Conservation (phyloP, 2,329 filamentous ascomycete genomes). For the Cadophora sp. region DNA sequence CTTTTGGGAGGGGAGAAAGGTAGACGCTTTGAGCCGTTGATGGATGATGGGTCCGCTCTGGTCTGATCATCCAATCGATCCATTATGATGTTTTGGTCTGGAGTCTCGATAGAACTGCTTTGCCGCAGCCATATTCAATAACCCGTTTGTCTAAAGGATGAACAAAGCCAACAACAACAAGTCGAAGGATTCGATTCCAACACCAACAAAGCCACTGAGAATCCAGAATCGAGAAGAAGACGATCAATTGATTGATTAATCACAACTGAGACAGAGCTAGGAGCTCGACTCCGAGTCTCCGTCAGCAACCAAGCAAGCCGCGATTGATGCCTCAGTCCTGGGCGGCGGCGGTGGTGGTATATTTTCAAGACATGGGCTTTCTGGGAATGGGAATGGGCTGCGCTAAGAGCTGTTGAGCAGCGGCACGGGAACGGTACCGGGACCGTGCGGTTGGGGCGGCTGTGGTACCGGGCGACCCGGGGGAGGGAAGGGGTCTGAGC, state of each 20-base stretch:
- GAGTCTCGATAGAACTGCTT: neutral
- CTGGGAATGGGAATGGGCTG: neutral
- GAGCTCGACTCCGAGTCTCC: no score
- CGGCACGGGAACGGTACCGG: conserved; percentile 14
- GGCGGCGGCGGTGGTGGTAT: no score
- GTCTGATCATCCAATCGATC: neutral
- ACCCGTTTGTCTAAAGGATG: neutral
- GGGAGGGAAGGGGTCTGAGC: neutral
- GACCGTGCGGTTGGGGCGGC: conserved; percentile 2
- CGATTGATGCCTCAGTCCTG: no score
- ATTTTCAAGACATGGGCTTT: neutral
- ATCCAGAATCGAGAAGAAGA: neutral
- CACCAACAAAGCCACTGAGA: neutral
- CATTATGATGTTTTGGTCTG: neutral
- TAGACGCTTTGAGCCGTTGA: conserved; percentile 2
- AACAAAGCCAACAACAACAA: neutral
- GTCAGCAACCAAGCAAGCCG: no score
- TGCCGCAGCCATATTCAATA: conserved; percentile 11
- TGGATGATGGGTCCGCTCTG: neutral
- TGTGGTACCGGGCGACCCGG: conserved; percentile 16
- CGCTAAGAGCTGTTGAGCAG: neutral
- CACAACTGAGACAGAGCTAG: neutral
- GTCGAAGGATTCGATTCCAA: neutral
- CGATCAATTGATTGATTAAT: no score
- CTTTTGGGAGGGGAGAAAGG: no score